These are phyloP conservation scores for Astrothelium macrocarpum DNA, from an alignment of 495 filamentous ascomycete species.

Conservation along the genomic window DNA sequence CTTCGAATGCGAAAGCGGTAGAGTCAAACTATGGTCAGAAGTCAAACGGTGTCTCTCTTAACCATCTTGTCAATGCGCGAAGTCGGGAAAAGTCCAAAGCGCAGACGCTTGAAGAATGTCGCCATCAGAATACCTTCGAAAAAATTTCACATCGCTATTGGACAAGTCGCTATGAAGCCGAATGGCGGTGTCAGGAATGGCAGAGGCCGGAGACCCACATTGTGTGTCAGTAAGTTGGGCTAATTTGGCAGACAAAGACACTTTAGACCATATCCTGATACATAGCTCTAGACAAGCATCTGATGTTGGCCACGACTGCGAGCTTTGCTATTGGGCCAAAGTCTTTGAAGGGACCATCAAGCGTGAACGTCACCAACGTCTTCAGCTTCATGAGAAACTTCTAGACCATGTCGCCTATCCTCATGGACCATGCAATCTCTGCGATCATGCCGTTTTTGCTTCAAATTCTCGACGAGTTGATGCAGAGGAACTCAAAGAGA, in stretches of 20 bases:
- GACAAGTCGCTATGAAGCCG: background rate
- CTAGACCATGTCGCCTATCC: background rate
- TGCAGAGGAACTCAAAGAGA: background rate
- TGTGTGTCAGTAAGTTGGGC: background rate
- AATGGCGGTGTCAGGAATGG: background rate
- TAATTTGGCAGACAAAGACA: no score
- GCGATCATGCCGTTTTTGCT: background rate
- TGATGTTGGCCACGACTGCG: background rate
- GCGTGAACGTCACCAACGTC: background rate
- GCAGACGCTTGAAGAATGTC: background rate
- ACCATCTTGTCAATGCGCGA: background rate
- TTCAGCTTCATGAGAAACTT: background rate
- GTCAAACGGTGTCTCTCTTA: background rate
- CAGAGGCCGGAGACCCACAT: background rate
- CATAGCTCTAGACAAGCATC: background rate
- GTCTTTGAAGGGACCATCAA: background rate
- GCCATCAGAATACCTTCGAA: background rate
- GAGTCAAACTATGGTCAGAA: background rate
- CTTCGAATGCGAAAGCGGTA: background rate
- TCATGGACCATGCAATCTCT: background rate
- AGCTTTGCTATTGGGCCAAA: conserved; percentile 5
- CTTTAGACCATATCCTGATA: no score
- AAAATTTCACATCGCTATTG: background rate
- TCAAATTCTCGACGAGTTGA: background rate
- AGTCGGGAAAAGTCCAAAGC: background rate